phyloP scores from a whole-genome alignment of 2,329 filamentous ascomycete genomes.

The Raffaelea albimanens region DNA sequence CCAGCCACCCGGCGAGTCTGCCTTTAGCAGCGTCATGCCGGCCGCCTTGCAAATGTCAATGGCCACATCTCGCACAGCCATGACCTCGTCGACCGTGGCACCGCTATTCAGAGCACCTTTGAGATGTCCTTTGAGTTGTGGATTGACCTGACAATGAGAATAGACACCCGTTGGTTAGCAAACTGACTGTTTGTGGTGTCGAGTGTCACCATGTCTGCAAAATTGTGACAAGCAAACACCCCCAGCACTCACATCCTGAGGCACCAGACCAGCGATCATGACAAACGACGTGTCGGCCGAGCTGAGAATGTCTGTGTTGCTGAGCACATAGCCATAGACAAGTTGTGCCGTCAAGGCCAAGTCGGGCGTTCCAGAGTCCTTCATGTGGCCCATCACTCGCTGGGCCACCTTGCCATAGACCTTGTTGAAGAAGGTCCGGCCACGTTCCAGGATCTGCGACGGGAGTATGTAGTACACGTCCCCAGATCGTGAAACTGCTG shows the following conservation, averaged over 20 bases:
- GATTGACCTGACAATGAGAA: constrained; percentile 29
- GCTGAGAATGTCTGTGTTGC: constrained; percentile 34
- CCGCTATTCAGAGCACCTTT: constrained; percentile 40
- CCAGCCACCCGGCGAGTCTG: constrained; percentile 26
- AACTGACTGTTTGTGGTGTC: no score
- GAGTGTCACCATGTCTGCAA: no score
- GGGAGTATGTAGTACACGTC: constrained; percentile 29
- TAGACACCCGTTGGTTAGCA: background rate
- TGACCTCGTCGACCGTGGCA: constrained; percentile 36
- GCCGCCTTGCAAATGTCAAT: constrained; percentile 35
- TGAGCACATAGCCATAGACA: constrained; percentile 39
- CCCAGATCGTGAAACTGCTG: constrained; percentile 26
- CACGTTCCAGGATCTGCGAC: constrained; percentile 29
- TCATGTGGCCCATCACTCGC: constrained; percentile 37
- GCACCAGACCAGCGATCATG: constrained; percentile 39
- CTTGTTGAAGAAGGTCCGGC: constrained; percentile 35
- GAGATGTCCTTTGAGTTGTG: constrained; percentile 43
- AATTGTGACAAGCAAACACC: background rate
- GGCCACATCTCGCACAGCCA: constrained; percentile 34
- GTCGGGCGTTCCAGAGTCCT: constrained; percentile 38
- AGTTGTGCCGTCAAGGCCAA: constrained; percentile 36
- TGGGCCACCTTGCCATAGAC: constrained; percentile 40
- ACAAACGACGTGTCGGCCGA: constrained; percentile 39
- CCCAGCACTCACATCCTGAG: constrained; percentile 33
- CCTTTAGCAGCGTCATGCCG: constrained; percentile 32